Percentiles rank a stretch among this genome's conserved stretches.
phyloP scores from a whole-genome alignment of 768 basidiomycete species.

The Suillus variegatus region DNA sequence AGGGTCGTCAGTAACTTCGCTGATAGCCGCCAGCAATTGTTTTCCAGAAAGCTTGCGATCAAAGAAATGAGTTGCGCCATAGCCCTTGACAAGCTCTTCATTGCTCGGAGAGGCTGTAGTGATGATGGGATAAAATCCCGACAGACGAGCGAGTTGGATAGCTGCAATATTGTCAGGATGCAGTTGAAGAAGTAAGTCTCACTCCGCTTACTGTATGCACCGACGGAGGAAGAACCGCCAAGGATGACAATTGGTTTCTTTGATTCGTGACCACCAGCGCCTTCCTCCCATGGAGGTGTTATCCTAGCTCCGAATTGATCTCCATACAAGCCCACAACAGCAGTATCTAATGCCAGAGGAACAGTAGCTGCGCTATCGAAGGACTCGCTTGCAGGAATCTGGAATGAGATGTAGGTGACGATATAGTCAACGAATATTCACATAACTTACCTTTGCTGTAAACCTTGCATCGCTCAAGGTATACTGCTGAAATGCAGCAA shows the following conservation, averaged over 20 bases:
- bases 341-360: constrained; percentile 48
- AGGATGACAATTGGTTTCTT: constrained; percentile 30
- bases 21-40: too few species aligned
- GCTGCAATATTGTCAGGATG: too few species aligned
- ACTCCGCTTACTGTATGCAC: too few species aligned
- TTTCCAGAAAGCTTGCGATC: too few species aligned
- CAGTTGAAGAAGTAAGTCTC: too few species aligned
- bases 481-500: constrained; percentile 42
- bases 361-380: constrained; percentile 49
- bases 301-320: constrained; percentile 40
- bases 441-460: constrained; percentile 37
- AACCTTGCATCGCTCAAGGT: constrained; percentile 32
- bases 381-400: constrained; percentile 46
- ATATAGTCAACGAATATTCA: background rate
- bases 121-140: too few species aligned
- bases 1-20: too few species aligned
- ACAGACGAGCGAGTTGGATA: too few species aligned
- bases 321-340: constrained; percentile 49
- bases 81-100: too few species aligned
- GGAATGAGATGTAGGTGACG: background rate
- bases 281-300: constrained; percentile 35
- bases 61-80: too few species aligned
- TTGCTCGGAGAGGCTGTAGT: too few species aligned
- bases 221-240: too few species aligned
- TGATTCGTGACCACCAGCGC: constrained; percentile 38